phyloP scores from a whole-genome alignment of 2,329 filamentous ascomycete genomes.

The Fusarium sp. region DNA sequence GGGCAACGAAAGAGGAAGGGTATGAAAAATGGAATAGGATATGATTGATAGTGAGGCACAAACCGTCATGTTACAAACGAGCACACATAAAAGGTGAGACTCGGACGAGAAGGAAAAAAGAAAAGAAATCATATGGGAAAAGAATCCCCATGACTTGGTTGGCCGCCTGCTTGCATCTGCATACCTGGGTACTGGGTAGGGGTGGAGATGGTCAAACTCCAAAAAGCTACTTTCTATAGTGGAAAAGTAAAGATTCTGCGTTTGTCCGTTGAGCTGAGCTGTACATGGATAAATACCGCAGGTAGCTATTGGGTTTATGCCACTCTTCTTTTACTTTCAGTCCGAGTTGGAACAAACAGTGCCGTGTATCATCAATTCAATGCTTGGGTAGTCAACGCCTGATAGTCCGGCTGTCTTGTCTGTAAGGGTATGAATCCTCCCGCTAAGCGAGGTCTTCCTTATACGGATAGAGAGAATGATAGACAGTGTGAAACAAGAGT shows the following conservation, averaged over 20 bases:
- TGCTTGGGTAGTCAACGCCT: background rate
- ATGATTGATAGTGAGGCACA: too few relatives aligned
- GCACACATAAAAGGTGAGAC: slow-evolving; percentile 5
- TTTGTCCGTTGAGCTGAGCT: background rate
- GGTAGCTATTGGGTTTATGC: background rate
- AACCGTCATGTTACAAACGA: too few relatives aligned
- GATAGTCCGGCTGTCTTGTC: background rate
- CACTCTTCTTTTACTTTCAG: background rate
- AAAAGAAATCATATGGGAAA: slow-evolving; percentile 10
- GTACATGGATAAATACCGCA: background rate
- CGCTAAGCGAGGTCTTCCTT: background rate
- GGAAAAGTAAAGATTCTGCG: background rate
- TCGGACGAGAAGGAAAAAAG: slow-evolving; percentile 6
- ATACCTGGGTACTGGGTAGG: slow-evolving; percentile 5
- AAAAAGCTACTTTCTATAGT: slow-evolving; percentile 24
- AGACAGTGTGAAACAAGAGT: too few relatives aligned
- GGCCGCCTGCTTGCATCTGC: slow-evolving; percentile 5
- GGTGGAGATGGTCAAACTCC: slow-evolving; percentile 23
- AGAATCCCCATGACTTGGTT: slow-evolving; percentile 13
- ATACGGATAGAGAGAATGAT: background rate
- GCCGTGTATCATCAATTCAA: background rate
- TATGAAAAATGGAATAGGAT: background rate
- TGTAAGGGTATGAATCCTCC: background rate
- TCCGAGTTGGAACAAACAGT: background rate
- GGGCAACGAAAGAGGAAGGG: slow-evolving; percentile 13